Base-by-base conservation (phyloP, 2,329 filamentous ascomycete species). In the Penicillium sp. region DNA sequence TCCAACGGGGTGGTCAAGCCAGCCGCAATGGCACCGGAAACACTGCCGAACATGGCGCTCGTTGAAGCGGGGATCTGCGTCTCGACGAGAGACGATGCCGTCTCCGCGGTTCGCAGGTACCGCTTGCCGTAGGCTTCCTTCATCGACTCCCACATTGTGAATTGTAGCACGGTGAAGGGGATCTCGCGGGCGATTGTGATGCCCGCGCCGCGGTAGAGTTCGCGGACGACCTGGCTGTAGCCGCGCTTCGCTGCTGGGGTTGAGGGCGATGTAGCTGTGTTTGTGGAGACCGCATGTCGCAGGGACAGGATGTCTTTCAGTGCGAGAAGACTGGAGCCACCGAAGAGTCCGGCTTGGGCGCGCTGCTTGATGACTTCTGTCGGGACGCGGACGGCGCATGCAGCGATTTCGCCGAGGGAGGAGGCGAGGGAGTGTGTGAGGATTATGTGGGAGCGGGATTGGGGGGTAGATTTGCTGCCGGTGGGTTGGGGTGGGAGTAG, bases 341-440 rank as follows among this genome's bases (percentile, higher is more conserved):
- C 86, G 75, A 92, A 88, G 67, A 92, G 86, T 6, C 87, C 86
- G 0, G 94, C 94, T 76, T 99, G 94, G 17, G 94, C 92, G 56
- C 95, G 84, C 80, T 97, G 94, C 82, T 99, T 99, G 67, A 99
- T 84, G 5, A 99, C 94, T 73, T 99, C 94, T 0, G 92, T 97
- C 9, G 94, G 94, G 19, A 99, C 94, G 52, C 94, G 82, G 7
- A 99, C 87, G 1, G 91, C 86, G 74, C 94, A 99, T 0, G 94
- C 95, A 3, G 93, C 91, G 2, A 97, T 81, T 75, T 99, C 94
- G 50, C 94, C 95, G 43, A 92, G 70, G 42, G 85, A 89, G 1
- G 92, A 94, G 1, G 94, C 92, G 1, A 88, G 70, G 86, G 97
- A 97, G 76, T 97, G 92, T 36, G 82, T 78, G 36, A 82, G 61